Evolutionary conservation across 257 asterid species (phyloP), one percentile per base, ranked within the genome.

Genomic region (Nicotiana tabacum): DNA sequence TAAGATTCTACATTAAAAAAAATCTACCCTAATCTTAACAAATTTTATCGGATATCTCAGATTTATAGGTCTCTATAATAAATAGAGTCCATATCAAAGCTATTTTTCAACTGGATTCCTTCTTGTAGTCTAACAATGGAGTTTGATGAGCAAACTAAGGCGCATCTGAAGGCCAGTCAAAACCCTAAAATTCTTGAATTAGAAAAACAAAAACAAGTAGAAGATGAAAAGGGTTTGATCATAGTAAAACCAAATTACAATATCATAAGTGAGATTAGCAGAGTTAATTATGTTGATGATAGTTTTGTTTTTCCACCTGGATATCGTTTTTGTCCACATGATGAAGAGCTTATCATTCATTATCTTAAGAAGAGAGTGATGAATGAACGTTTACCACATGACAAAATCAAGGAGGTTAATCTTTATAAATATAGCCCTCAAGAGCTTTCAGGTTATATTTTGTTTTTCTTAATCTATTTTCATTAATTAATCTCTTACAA

Each of bases 321-420:
- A 3, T 81, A 81, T 51, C 84, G 84, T n/a, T 81, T 81, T 53
- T 53, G 69, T 55, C 84, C 80, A 4, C 70, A 10, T 13, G 84
- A 82, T 56, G 33, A 82, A 27, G 84, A 82, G 29, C 80, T 82
- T 3, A 82, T 82, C 57, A 15, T 32, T 32, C 37, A 82, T 27
- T 82, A 82, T 7, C 80, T 82, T 10, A 56, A 12, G 80, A 82
- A 30, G 37, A 82, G 70, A 60, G 80, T 82, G 3, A 68, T 32
- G 80, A 56, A 82, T 32, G 11, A 68, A 13, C 0, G 3, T 5
- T 55, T 82, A 32, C 80, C 80, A 3, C 67, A 33, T 30, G 48
- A 67, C 32, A 18, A n/a, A 24, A 82, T 82, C 4, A 33, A 53
- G n/a, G 80, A 82, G 37, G 79, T 82, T 32, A 82, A 82, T 24